A percentile compares a stretch with the other conserved stretches of the same genome.
Conservation (phyloP, 371 early-diverging fungal genomes). For the Chytridium lagenaria region DNA sequence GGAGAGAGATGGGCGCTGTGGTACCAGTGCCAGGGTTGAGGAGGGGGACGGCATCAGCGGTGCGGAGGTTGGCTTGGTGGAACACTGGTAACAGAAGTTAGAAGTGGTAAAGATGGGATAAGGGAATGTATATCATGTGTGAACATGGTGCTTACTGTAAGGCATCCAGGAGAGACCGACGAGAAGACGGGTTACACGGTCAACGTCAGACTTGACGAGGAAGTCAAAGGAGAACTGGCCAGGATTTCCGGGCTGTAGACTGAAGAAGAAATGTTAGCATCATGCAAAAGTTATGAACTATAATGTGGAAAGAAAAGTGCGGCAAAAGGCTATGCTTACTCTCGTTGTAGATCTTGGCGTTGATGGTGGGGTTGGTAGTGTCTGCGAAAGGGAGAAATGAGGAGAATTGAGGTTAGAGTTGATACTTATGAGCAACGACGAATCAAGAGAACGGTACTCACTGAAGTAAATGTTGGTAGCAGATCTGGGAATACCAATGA, state of each 20-base stretch:
- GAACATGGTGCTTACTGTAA: constrained; percentile 4
- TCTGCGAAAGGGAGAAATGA: not conserved
- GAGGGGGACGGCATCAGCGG: constrained; percentile 19
- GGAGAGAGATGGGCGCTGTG: constrained; percentile 9
- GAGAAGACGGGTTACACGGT: constrained; percentile 25
- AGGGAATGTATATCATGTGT: not conserved
- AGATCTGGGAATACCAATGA: constrained; percentile 34
- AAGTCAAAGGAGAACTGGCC: not conserved
- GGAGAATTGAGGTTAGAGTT: not conserved
- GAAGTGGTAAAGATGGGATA: not conserved
- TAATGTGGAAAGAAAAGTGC: no score
- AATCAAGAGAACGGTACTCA: not conserved
- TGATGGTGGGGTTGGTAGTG: constrained; percentile 23
- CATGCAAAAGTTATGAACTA: no score
- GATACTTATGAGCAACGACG: not conserved
- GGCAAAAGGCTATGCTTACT: constrained; percentile 17
- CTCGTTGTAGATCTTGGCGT: constrained; percentile 32
- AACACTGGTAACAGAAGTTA: constrained; percentile 32
- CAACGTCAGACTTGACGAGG: constrained; percentile 21
- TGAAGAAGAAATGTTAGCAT: no score
- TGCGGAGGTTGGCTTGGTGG: constrained; percentile 45
- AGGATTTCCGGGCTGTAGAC: constrained; percentile 16
- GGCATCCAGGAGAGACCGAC: constrained; percentile 30
- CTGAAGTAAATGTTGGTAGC: constrained; percentile 36
- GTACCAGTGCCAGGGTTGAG: not conserved